Evolutionary conservation across 2,329 filamentous ascomycete species (phyloP).

Genomic region (Parastagonospora avenae): DNA sequence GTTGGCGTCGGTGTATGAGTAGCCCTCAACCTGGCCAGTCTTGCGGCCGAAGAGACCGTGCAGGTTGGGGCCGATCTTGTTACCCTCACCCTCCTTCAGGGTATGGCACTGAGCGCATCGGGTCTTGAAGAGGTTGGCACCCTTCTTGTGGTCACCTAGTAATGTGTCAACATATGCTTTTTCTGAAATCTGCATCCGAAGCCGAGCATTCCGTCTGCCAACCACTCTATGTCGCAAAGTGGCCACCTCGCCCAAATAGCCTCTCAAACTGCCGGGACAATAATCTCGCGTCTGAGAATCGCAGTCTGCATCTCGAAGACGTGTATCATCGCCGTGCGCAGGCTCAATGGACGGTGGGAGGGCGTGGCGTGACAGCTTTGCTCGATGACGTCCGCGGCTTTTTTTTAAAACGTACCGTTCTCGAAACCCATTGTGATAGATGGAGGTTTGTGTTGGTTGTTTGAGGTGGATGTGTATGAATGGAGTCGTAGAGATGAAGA

Average conservation of each 20-base stretch:
- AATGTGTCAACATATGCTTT: constrained; percentile 26
- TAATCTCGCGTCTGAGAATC: neutral
- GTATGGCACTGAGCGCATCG: constrained; percentile 99
- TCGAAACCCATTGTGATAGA: constrained; percentile 49
- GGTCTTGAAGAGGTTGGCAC: constrained; percentile 98
- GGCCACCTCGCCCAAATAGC: constrained; percentile 19
- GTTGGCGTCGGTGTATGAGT: constrained; percentile 99
- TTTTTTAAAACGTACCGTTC: constrained; percentile 40
- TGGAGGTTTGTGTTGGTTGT: constrained; percentile 20
- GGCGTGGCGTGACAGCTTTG: constrained; percentile 22
- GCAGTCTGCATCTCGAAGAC: constrained; percentile 7
- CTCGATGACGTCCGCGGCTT: constrained; percentile 38
- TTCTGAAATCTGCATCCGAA: constrained; percentile 5
- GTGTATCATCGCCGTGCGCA: constrained; percentile 16
- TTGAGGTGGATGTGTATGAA: constrained; percentile 19
- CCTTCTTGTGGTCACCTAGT: constrained; percentile 90
- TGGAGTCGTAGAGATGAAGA: constrained; percentile 20
- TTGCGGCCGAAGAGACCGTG: constrained; percentile 98
- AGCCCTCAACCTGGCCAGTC: constrained; percentile 88
- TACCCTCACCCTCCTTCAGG: constrained; percentile 83
- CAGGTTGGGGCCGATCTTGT: constrained; percentile 98
- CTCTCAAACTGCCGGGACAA: constrained; percentile 10
- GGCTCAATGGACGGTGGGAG: constrained; percentile 31
- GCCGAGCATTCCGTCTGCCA: constrained; percentile 17
- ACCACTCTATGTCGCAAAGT: constrained; percentile 34